Evolutionary conservation across 73 alveolate genomes (phyloP).

Genomic region (Paramecium sexaurelia): DNA sequence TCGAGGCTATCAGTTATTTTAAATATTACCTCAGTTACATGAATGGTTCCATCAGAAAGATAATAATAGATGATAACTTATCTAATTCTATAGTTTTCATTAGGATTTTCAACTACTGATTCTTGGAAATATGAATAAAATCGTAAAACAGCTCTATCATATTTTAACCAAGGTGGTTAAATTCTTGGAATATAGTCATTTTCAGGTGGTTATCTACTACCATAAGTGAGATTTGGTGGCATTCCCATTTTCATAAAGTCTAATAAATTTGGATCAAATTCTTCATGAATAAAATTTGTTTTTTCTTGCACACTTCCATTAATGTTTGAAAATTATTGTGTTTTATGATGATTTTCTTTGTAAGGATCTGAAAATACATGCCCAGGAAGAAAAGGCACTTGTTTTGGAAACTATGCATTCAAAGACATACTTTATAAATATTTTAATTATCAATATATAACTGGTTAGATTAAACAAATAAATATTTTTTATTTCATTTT

Average conservation of each 20-base stretch:
- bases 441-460: neutral
- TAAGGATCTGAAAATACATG: slow-evolving; percentile 62
- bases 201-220: slow-evolving; percentile 72
- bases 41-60: slow-evolving; percentile 94
- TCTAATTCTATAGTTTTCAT: slow-evolving; percentile 88
- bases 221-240: slow-evolving; percentile 65
- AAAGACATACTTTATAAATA: neutral
- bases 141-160: slow-evolving; percentile 89
- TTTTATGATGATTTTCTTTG: slow-evolving; percentile 65
- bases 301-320: slow-evolving; percentile 62
- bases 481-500: neutral
- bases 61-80: slow-evolving; percentile 90
- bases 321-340: slow-evolving; percentile 24
- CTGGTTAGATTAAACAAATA: neutral
- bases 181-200: slow-evolving; percentile 87
- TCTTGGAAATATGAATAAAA: slow-evolving; percentile 94
- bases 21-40: slow-evolving; percentile 84
- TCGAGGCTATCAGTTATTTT: slow-evolving; percentile 72
- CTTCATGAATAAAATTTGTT: slow-evolving; percentile 48
- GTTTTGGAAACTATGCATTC: neutral
- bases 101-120: slow-evolving; percentile 91
- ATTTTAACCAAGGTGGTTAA: slow-evolving; percentile 89
- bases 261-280: slow-evolving; percentile 53
- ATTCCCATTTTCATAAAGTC: slow-evolving; percentile 63
- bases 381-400: slow-evolving; percentile 65